Conservation (phyloP, 108 stramenopile genomes). For the Nitzschia putrida region DNA sequence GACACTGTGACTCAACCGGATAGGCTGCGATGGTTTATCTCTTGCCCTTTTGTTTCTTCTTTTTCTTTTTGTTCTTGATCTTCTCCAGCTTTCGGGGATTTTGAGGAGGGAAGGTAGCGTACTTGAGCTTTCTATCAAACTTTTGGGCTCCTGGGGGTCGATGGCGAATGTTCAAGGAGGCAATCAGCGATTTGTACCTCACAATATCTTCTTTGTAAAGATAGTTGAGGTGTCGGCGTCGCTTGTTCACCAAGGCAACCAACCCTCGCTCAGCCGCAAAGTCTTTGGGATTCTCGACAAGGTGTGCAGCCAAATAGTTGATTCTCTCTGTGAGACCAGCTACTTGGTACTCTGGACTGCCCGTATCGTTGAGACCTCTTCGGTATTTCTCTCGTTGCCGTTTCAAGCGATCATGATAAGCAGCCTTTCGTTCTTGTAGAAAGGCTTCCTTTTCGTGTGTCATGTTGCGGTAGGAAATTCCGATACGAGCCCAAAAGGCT, state of each 20-base stretch:
- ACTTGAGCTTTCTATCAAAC: slow-evolving; percentile 59
- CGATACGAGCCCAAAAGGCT: no score
- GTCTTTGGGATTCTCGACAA: slow-evolving; percentile 91
- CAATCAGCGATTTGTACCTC: slow-evolving; percentile 66
- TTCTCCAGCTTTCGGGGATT: slow-evolving; percentile 81
- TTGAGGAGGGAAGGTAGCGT: slow-evolving; percentile 72
- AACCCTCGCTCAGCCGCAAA: slow-evolving; percentile 94
- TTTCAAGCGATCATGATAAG: slow-evolving; percentile 53
- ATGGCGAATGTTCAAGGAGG: slow-evolving; percentile 79
- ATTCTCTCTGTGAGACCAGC: slow-evolving; percentile 96
- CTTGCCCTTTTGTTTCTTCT: background rate
- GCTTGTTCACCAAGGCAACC: slow-evolving; percentile 94
- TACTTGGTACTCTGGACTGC: slow-evolving; percentile 91
- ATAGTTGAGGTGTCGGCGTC: slow-evolving; percentile 92
- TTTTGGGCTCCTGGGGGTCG: slow-evolving; percentile 73
- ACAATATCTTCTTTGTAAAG: slow-evolving; percentile 69
- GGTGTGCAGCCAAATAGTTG: slow-evolving; percentile 89
- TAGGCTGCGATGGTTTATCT: background rate
- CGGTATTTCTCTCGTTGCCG: slow-evolving; percentile 69
- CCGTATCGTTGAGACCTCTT: slow-evolving; percentile 85
- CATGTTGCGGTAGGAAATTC: no score
- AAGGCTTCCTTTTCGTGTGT: no score
- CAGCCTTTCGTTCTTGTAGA: background rate
- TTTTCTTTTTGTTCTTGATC: slow-evolving; percentile 51
- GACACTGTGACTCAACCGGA: no score